Conservation (phyloP, 1,284 basidiomycete species). For the Leccinum pachyderme region DNA sequence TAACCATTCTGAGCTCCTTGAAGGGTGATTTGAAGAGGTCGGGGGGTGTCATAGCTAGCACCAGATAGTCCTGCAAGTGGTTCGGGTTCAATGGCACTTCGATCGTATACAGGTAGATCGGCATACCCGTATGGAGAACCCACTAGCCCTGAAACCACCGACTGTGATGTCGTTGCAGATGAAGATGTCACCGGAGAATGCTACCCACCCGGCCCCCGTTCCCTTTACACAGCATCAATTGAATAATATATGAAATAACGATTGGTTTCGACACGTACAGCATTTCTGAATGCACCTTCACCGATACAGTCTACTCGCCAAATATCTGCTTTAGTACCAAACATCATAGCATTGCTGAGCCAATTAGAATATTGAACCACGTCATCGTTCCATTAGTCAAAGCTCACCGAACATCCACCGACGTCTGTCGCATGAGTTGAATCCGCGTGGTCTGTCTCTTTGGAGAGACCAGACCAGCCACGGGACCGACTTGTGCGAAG, state of each 20-base stretch:
- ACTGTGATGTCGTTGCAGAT: slow-evolving; percentile 49
- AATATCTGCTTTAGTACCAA: slow-evolving; percentile 62
- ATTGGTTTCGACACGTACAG: slow-evolving; percentile 40
- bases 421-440: slow-evolving; percentile 62
- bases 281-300: slow-evolving; percentile 55
- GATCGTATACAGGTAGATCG: not conserved
- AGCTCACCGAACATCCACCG: slow-evolving; percentile 61
- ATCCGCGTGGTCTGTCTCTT: slow-evolving; percentile 51
- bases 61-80: slow-evolving; percentile 53
- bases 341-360: slow-evolving; percentile 35
- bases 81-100: slow-evolving; percentile 2
- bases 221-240: slow-evolving; percentile 40
- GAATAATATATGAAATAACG: not conserved
- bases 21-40: slow-evolving; percentile 56
- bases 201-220: slow-evolving; percentile 56
- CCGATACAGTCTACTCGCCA: slow-evolving; percentile 66
- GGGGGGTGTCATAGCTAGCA: slow-evolving; percentile 57
- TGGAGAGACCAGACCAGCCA: slow-evolving; percentile 33
- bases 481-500: slow-evolving; percentile 58
- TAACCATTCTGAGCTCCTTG: slow-evolving; percentile 52
- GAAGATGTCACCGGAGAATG: slow-evolving; percentile 59
- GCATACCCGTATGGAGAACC: slow-evolving; percentile 60
- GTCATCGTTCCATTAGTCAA: not conserved
- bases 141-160: slow-evolving; percentile 62
- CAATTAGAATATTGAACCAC: slow-evolving; percentile 5